Percentiles rank a stretch among this genome's conserved stretches.
Evolutionary conservation across 2,329 filamentous ascomycete genomes (phyloP).

Genomic region (Claviceps pazoutovae): DNA sequence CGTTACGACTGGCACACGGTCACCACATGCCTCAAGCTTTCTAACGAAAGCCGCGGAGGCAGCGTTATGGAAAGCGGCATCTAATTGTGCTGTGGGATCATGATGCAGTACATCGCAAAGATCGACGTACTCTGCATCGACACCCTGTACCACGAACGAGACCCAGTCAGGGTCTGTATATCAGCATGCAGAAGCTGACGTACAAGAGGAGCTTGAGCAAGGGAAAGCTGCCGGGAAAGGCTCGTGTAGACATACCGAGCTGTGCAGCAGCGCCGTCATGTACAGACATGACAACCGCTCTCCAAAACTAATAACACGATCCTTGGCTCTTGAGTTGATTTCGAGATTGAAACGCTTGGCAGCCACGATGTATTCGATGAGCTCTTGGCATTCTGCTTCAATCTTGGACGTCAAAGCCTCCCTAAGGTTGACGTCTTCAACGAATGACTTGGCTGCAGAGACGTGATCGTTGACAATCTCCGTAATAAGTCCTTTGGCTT

Average conservation of each 20-base stretch:
- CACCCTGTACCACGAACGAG: slow-evolving; percentile 36
- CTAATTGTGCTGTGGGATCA: slow-evolving; percentile 43
- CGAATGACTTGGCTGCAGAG: slow-evolving; percentile 49
- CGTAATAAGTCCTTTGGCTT: slow-evolving; percentile 62
- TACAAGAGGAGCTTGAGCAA: neutral
- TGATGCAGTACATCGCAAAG: slow-evolving; percentile 69
- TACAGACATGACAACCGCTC: slow-evolving; percentile 92
- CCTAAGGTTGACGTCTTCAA: slow-evolving; percentile 42
- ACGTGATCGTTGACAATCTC: slow-evolving; percentile 76
- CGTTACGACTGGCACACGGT: slow-evolving; percentile 65
- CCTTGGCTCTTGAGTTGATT: slow-evolving; percentile 65
- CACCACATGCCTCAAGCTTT: slow-evolving; percentile 50
- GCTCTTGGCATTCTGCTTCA: slow-evolving; percentile 63
- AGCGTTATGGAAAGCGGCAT: slow-evolving; percentile 55
- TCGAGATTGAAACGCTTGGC: slow-evolving; percentile 56
- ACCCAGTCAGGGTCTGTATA: neutral
- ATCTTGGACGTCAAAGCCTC: slow-evolving; percentile 51
- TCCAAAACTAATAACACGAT: slow-evolving; percentile 84
- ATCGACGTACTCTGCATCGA: slow-evolving; percentile 82
- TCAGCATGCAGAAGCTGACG: slow-evolving; percentile 1
- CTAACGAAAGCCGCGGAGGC: slow-evolving; percentile 47
- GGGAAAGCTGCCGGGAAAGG: neutral
- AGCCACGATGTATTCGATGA: slow-evolving; percentile 58
- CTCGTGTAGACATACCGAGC: slow-evolving; percentile 35
- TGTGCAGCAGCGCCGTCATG: slow-evolving; percentile 72